Conservation (phyloP, 2,329 filamentous ascomycete species). For the Paecilomyces sp. region DNA sequence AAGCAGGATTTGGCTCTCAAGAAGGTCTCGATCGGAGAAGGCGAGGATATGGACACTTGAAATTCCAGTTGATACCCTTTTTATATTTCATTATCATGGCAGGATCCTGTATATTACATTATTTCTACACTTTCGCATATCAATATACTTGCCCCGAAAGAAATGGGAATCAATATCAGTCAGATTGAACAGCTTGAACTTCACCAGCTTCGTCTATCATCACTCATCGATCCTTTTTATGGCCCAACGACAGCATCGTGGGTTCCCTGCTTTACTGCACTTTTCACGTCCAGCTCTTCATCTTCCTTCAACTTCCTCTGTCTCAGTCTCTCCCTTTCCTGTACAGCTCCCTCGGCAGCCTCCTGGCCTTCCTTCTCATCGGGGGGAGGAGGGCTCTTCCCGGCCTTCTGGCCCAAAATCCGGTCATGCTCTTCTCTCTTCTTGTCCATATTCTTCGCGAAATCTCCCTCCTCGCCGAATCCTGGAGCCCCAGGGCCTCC, state of each 20-base stretch:
- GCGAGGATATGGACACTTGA: constrained; percentile 16
- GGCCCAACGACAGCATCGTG: constrained; percentile 18
- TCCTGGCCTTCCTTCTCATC: constrained; percentile 5
- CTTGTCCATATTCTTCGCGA: constrained; percentile 23
- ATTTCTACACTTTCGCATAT: not conserved
- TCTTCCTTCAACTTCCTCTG: constrained; percentile 19
- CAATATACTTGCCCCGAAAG: not conserved
- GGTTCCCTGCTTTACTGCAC: constrained; percentile 18
- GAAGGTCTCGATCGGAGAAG: constrained; percentile 35
- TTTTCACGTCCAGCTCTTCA: constrained; percentile 20
- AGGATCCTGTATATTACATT: not conserved
- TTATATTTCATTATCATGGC: not conserved
- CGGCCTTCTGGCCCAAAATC: constrained; percentile 20
- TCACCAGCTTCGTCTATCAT: not conserved
- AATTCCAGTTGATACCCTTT: not conserved
- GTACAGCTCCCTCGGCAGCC: constrained; percentile 8
- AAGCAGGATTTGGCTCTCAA: constrained; percentile 38
- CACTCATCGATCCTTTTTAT: not conserved
- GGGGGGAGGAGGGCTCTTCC: constrained; percentile 10
- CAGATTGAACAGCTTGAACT: not conserved
- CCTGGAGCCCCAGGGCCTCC: constrained; percentile 20
- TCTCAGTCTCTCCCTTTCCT: constrained; percentile 18
- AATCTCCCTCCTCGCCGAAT: constrained; percentile 23
- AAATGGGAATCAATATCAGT: not conserved
- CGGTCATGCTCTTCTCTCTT: constrained; percentile 28